These are phyloP conservation scores for Dioszegia crocea DNA, from an alignment of 768 basidiomycete species.

Conservation along the genomic window DNA sequence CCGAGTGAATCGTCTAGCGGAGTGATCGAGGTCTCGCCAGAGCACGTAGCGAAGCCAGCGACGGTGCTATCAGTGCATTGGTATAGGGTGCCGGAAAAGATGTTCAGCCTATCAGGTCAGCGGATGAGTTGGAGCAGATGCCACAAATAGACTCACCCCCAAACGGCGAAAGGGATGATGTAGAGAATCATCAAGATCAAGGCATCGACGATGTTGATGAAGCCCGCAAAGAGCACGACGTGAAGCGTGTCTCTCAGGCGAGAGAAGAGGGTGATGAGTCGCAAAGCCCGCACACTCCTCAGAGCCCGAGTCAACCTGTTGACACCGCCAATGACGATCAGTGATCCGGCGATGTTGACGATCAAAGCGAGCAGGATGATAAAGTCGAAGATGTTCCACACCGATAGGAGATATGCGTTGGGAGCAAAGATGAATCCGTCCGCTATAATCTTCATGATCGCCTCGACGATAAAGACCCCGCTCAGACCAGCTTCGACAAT, in stretches of 20 bases:
- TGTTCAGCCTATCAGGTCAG: slow-evolving; percentile 60
- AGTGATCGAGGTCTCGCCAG: slow-evolving; percentile 64
- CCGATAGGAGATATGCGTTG: slow-evolving; percentile 74
- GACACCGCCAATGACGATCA: slow-evolving; percentile 72
- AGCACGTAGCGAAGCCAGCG: slow-evolving; percentile 62
- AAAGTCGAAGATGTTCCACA: slow-evolving; percentile 90
- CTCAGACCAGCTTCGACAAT: slow-evolving; percentile 71
- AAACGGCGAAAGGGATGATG: slow-evolving; percentile 51
- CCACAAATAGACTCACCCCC: slow-evolving; percentile 36
- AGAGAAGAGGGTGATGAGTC: slow-evolving; percentile 82
- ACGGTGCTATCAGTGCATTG: slow-evolving; percentile 69
- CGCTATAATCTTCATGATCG: slow-evolving; percentile 82
- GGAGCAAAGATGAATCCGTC: slow-evolving; percentile 78
- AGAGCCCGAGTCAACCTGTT: slow-evolving; percentile 77
- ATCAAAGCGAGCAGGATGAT: slow-evolving; percentile 73
- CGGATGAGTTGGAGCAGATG: neutral
- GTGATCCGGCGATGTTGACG: slow-evolving; percentile 65
- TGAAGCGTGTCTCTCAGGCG: slow-evolving; percentile 80
- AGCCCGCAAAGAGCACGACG: slow-evolving; percentile 79
- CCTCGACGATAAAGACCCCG: slow-evolving; percentile 68
- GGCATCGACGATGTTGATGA: slow-evolving; percentile 78
- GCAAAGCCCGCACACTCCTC: slow-evolving; percentile 80
- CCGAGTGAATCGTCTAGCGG: slow-evolving; percentile 57
- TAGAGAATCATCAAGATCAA: slow-evolving; percentile 76
- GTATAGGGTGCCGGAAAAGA: slow-evolving; percentile 81